These are phyloP conservation scores for Pseudoscleropodium purum DNA, from an alignment of 225 moss, liverwort and hornwort genomes.

Conservation along the genomic window DNA sequence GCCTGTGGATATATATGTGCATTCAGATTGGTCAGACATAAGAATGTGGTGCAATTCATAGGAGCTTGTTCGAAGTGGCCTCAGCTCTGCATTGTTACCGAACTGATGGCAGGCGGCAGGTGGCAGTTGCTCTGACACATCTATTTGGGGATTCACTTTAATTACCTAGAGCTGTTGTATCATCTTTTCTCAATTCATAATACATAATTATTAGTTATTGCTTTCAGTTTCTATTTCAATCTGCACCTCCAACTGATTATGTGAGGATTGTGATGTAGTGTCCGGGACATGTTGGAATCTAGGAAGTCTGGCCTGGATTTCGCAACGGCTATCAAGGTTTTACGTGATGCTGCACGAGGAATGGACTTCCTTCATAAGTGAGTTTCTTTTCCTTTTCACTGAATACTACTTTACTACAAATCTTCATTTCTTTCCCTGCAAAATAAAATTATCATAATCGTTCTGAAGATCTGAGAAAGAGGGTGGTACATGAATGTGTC, in stretches of 20 bases:
- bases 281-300: conserved; percentile 67
- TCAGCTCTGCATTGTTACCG: conserved; percentile 82
- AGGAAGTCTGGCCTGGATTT: conserved; percentile 55
- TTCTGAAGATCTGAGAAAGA: not conserved
- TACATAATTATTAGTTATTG: too few species aligned
- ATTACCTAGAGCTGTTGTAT: not conserved
- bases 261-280: conserved; percentile 28
- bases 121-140: not conserved
- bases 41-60: conserved; percentile 88
- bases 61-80: conserved; percentile 95
- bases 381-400: not conserved
- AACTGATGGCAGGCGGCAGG: conserved; percentile 96
- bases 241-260: not conserved
- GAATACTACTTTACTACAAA: not conserved
- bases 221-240: not conserved
- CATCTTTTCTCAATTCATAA: not conserved
- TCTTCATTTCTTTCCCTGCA: not conserved
- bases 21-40: conserved; percentile 84
- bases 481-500: not conserved
- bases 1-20: not conserved
- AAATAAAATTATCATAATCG: not conserved
- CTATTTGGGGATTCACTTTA: not conserved
- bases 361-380: conserved; percentile 94
- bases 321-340: conserved; percentile 54
- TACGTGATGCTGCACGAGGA: conserved; percentile 86